Conservation (phyloP, 352 stramenopile species). For the Globisporangium alternatum region DNA sequence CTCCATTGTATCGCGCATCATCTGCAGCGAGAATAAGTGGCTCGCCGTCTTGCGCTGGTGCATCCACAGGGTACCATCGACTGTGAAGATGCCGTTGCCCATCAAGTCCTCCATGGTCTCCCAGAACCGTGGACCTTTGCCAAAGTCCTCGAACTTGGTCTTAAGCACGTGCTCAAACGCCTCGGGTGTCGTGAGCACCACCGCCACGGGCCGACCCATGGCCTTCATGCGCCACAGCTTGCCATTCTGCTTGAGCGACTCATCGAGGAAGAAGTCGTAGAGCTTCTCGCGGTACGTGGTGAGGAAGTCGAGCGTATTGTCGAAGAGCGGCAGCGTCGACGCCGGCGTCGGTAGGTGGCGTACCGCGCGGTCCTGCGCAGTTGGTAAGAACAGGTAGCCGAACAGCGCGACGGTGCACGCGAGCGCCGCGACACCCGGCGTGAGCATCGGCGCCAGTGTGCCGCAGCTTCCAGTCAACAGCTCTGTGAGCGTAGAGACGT, state of each 20-base stretch:
- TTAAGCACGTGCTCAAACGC: slow-evolving; percentile 35
- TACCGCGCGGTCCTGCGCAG: neutral
- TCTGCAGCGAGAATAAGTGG: slow-evolving; percentile 65
- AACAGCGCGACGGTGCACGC: neutral
- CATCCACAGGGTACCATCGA: slow-evolving; percentile 40
- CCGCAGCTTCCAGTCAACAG: neutral
- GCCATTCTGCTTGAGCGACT: slow-evolving; percentile 25
- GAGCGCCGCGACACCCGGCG: neutral
- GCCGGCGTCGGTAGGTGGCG: neutral
- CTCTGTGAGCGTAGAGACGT: neutral
- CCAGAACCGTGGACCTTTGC: slow-evolving; percentile 35
- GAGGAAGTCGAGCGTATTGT: neutral
- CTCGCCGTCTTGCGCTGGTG: slow-evolving; percentile 71
- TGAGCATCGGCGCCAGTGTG: neutral
- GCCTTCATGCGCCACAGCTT: slow-evolving; percentile 11
- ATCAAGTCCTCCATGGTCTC: slow-evolving; percentile 35
- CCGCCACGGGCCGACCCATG: slow-evolving; percentile 10
- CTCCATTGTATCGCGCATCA: slow-evolving; percentile 34
- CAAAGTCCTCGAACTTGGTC: slow-evolving; percentile 54
- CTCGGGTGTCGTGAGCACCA: slow-evolving; percentile 26
- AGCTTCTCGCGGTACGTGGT: neutral
- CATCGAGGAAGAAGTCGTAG: slow-evolving; percentile 26
- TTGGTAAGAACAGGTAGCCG: neutral
- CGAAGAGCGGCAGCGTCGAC: neutral
- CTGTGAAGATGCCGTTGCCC: slow-evolving; percentile 55